These are phyloP conservation scores for Henningerozyma blattae DNA, from an alignment of 805 yeast species.

Conservation along the genomic window DNA sequence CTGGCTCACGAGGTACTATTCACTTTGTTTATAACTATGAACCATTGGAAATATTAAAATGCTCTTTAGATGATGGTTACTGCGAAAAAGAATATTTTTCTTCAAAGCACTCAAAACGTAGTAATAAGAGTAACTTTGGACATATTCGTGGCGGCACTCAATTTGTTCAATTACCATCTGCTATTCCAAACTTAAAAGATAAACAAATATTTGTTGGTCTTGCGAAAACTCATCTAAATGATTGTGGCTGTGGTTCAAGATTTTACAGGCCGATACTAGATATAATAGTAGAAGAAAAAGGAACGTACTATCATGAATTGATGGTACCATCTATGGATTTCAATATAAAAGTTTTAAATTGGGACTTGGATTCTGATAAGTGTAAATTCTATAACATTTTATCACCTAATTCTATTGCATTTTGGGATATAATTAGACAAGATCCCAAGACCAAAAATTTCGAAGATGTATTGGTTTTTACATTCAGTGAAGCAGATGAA, in stretches of 20 bases:
- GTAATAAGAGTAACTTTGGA: constrained; percentile 1
- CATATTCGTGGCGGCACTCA: constrained; percentile 8
- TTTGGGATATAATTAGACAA: constrained; percentile 4
- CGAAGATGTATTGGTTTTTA: constrained; percentile 28
- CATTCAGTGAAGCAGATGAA: constrained; percentile 28
- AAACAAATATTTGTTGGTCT: constrained; percentile 6
- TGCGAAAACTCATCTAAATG: constrained; percentile 5
- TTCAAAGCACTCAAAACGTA: too few species aligned
- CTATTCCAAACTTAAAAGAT: constrained; percentile 2
- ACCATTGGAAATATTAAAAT: constrained; percentile 7
- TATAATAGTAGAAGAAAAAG: constrained; percentile 1
- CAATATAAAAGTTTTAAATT: constrained; percentile 4
- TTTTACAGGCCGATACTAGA: constrained; percentile 7
- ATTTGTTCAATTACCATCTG: constrained; percentile 5
- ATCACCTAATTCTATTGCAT: constrained; percentile 1
- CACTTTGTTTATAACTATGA: constrained; percentile 6
- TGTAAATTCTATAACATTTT: constrained; percentile 4
- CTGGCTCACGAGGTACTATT: constrained; percentile 10
- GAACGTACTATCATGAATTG: constrained; percentile 3
- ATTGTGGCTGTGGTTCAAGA: constrained; percentile 5
- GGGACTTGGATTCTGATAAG: constrained; percentile 4
- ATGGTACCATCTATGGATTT: constrained; percentile 4
- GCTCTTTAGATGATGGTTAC: constrained; percentile 7
- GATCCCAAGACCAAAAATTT: constrained; percentile 5
- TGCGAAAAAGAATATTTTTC: constrained; percentile 6